A percentile compares a stretch with the other conserved stretches of the same genome.
phyloP scores from a whole-genome alignment of 2,329 filamentous ascomycete species.

The Neospermospora avenae region DNA sequence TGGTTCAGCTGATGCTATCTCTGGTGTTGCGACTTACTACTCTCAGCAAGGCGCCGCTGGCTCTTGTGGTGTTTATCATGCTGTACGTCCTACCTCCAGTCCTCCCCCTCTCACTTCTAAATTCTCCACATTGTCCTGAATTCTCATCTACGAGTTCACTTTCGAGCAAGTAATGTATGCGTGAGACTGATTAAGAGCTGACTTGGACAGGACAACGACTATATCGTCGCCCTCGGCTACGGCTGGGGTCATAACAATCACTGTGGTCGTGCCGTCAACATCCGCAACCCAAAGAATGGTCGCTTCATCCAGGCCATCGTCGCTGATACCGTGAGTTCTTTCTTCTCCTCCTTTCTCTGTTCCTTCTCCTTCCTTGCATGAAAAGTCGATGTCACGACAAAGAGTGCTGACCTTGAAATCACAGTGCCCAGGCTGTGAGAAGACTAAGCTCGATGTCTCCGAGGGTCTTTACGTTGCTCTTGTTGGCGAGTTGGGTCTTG shows the following conservation, averaged over 20 bases:
- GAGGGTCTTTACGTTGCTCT: not conserved
- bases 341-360: not conserved
- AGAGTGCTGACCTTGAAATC: not conserved
- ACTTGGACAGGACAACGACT: not conserved
- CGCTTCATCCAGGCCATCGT: not conserved
- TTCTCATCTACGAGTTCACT: not conserved
- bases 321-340: not conserved
- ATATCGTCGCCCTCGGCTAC: not conserved
- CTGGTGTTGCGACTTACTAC: constrained; percentile 2
- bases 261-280: not conserved
- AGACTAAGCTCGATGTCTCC: not conserved
- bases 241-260: constrained; percentile 3
- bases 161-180: too few relatives aligned
- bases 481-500: not conserved
- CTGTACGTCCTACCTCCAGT: not conserved
- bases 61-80: not conserved
- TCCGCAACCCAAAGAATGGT: not conserved
- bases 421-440: not conserved
- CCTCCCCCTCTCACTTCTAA: not conserved
- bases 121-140: not conserved
- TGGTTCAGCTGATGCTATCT: not conserved
- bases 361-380: too few relatives aligned
- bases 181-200: not conserved
- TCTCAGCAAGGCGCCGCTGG: not conserved
- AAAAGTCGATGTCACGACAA: not conserved